Percentiles rank a stretch among this genome's conserved stretches.
These are phyloP conservation scores for Lathyrus oleraceus DNA, from an alignment of 306 rosid genomes.

Conservation along the genomic window DNA sequence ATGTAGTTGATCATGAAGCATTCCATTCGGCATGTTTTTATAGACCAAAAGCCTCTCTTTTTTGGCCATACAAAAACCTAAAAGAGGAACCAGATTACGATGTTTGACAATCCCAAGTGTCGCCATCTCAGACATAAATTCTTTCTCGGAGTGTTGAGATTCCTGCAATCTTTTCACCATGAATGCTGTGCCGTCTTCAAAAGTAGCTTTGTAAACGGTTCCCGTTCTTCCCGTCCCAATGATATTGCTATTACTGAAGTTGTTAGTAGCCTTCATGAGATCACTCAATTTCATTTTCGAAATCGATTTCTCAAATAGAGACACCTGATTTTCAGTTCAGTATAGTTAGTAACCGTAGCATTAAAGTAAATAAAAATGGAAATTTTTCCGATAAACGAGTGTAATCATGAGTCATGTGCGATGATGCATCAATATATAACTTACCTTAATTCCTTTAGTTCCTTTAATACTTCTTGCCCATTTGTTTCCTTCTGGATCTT, in stretches of 20 bases:
- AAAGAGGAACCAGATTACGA: constrained; percentile 83
- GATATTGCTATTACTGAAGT: constrained; percentile 66
- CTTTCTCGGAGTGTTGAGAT: constrained; percentile 82
- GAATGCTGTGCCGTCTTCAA: constrained; percentile 69
- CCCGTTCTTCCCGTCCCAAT: constrained; percentile 91
- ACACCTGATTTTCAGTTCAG: constrained; percentile 62
- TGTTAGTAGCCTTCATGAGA: constrained; percentile 93
- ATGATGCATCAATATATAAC: constrained; percentile 30
- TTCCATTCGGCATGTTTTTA: constrained; percentile 74
- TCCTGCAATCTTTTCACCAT: constrained; percentile 95
- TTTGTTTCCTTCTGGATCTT: constrained; percentile 92
- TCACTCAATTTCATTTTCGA: constrained; percentile 85
- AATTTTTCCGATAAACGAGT: neutral
- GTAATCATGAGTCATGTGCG: neutral
- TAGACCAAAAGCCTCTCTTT: constrained; percentile 86
- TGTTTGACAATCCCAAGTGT: constrained; percentile 72
- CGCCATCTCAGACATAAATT: constrained; percentile 80
- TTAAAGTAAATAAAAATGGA: neutral
- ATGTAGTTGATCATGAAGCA: constrained; percentile 74
- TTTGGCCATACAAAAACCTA: constrained; percentile 86
- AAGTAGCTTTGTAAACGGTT: constrained; percentile 73
- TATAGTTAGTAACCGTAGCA: constrained; percentile 10
- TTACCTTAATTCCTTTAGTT: constrained; percentile 76
- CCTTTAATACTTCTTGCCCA: constrained; percentile 89
- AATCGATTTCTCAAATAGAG: constrained; percentile 79